Percentiles rank a stretch among this genome's conserved stretches.
Evolutionary conservation across 2,329 filamentous ascomycete species (phyloP).

Genomic region (Aureobasidium uvarum): DNA sequence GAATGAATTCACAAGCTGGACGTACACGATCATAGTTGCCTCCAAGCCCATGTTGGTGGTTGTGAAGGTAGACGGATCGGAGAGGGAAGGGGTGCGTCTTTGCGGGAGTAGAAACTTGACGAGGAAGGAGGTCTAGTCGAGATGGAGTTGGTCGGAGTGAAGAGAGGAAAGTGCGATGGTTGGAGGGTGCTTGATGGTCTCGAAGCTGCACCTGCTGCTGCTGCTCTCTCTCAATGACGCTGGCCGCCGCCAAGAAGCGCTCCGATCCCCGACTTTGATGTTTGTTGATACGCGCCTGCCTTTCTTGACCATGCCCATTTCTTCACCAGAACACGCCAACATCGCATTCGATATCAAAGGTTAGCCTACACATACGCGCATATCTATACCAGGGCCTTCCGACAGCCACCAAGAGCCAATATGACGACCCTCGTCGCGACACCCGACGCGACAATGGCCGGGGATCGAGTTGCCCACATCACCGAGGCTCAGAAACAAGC

Average conservation of each 20-base stretch:
- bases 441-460: conserved; percentile 29
- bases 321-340: not conserved
- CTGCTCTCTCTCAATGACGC: conserved; percentile 5
- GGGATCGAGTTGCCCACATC: conserved; percentile 32
- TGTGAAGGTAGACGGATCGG: conserved; percentile 1
- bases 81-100: not conserved
- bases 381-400: not conserved
- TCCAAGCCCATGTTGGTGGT: conserved; percentile 87
- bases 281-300: conserved; percentile 13
- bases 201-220: not conserved
- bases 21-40: conserved; percentile 92
- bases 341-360: not conserved
- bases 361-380: conserved; percentile 9
- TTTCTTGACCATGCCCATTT: not conserved
- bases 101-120: not conserved
- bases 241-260: not conserved
- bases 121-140: not conserved
- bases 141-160: not conserved
- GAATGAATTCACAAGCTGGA: conserved; percentile 25
- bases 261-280: conserved; percentile 5
- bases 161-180: not conserved
- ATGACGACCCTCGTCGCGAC: conserved; percentile 27
- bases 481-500: conserved; percentile 71
- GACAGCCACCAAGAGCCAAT: conserved; percentile 9
- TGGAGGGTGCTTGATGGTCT: conserved; percentile 1